A percentile compares a stretch with the other conserved stretches of the same genome.
Evolutionary conservation across 352 stramenopile species (phyloP).

Genomic region (Phytophthora fragariaefolia): DNA sequence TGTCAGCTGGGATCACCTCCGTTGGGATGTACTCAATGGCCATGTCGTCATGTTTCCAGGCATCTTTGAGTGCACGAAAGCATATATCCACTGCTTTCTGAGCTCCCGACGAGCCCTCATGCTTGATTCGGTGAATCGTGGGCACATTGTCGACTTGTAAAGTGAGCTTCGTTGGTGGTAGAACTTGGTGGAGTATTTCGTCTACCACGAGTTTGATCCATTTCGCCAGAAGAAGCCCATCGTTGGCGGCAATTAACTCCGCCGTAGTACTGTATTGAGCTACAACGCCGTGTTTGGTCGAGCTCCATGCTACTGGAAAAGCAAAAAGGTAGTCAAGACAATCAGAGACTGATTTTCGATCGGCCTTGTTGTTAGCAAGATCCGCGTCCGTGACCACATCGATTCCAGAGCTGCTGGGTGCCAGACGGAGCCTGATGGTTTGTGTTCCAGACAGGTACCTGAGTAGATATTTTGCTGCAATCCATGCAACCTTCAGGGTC

Average conservation of each 20-base stretch:
- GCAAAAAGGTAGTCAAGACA: constrained; percentile 21
- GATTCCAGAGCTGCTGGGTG: background rate
- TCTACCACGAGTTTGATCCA: constrained; percentile 4
- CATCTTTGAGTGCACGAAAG: constrained; percentile 23
- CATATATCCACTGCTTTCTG: constrained; percentile 32
- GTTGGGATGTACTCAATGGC: constrained; percentile 27
- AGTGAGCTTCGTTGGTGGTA: constrained; percentile 9
- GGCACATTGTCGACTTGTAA: constrained; percentile 7
- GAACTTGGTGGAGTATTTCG: background rate
- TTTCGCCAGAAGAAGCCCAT: background rate
- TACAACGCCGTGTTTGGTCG: constrained; percentile 31
- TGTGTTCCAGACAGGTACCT: constrained; percentile 3
- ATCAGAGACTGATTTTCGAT: constrained; percentile 29
- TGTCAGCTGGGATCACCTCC: constrained; percentile 12
- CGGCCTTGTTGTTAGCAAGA: constrained; percentile 19
- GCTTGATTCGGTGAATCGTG: constrained; percentile 13
- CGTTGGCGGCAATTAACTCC: constrained; percentile 3
- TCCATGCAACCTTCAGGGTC: background rate
- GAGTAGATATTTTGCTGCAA: background rate
- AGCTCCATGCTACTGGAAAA: constrained; percentile 17
- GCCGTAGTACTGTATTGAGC: constrained; percentile 25
- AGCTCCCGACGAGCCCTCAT: background rate
- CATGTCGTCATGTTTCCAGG: constrained; percentile 6
- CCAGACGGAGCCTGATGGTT: background rate
- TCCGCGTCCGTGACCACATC: constrained; percentile 23